These are phyloP conservation scores for Corylus avellana DNA, from an alignment of 306 rosid genomes.

Conservation along the genomic window DNA sequence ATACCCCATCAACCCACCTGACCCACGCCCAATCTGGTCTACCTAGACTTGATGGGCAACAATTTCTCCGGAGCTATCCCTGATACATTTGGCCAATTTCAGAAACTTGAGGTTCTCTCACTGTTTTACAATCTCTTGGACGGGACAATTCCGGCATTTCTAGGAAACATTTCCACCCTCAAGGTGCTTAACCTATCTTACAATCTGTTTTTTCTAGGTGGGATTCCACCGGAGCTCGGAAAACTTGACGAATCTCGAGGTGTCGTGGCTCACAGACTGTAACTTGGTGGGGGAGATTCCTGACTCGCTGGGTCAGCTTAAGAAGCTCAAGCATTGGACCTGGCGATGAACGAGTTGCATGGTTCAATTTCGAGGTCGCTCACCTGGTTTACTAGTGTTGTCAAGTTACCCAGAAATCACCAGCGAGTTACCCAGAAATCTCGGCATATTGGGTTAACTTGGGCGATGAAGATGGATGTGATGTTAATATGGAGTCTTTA, in stretches of 20 bases:
- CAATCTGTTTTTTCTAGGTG: slow-evolving; percentile 65
- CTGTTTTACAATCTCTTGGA: slow-evolving; percentile 64
- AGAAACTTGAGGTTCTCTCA: slow-evolving; percentile 63
- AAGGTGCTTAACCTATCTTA: slow-evolving; percentile 75
- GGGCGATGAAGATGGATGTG: not conserved
- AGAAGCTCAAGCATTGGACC: slow-evolving; percentile 55
- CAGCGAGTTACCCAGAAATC: too few species aligned
- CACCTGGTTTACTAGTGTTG: slow-evolving; percentile 38
- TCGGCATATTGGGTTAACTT: too few species aligned
- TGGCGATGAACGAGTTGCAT: slow-evolving; percentile 52
- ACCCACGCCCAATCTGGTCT: slow-evolving; percentile 36
- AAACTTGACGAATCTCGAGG: slow-evolving; percentile 60
- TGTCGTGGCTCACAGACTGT: slow-evolving; percentile 68
- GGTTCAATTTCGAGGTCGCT: slow-evolving; percentile 65
- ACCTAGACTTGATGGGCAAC: slow-evolving; percentile 76
- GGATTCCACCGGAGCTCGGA: slow-evolving; percentile 65
- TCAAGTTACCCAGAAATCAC: not conserved
- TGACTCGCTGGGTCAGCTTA: slow-evolving; percentile 54
- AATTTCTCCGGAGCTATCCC: slow-evolving; percentile 83
- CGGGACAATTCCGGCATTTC: slow-evolving; percentile 50
- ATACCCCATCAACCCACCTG: too few species aligned
- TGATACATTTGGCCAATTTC: slow-evolving; percentile 47
- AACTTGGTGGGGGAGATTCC: slow-evolving; percentile 74
- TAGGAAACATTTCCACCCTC: slow-evolving; percentile 60
- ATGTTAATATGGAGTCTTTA: not conserved